A percentile compares a stretch with the other conserved stretches of the same genome.
These are phyloP conservation scores for Phytophthora podocarpi DNA, from an alignment of 352 stramenopile species.

Conservation along the genomic window DNA sequence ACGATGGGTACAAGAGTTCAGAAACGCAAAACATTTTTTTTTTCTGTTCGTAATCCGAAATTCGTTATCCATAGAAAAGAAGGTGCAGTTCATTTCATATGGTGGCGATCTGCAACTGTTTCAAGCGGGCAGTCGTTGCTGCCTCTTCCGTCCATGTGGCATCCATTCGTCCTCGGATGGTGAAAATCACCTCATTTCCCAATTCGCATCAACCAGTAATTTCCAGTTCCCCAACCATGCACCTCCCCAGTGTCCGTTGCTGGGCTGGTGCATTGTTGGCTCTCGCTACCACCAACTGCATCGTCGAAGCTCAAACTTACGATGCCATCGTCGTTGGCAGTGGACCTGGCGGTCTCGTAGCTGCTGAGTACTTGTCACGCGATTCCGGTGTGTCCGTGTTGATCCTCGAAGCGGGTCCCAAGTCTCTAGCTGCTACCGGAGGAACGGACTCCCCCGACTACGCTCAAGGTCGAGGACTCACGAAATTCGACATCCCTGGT, in stretches of 20 bases:
- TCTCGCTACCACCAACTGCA: not conserved
- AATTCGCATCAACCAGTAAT: not conserved
- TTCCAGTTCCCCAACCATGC: constrained; percentile 13
- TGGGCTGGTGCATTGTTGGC: constrained; percentile 16
- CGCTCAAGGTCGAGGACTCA: constrained; percentile 40
- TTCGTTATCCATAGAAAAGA: constrained; percentile 2
- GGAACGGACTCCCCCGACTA: constrained; percentile 56
- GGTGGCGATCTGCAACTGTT: constrained; percentile 7
- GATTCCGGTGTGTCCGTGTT: constrained; percentile 57
- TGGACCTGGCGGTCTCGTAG: constrained; percentile 60
- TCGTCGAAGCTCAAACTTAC: constrained; percentile 39
- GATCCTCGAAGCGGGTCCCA: constrained; percentile 58
- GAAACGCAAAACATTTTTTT: constrained; percentile 16
- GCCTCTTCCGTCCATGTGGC: constrained; percentile 6
- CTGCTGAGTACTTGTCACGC: constrained; percentile 60
- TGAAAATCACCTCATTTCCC: constrained; percentile 12
- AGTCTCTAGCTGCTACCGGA: constrained; percentile 47
- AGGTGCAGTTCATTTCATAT: constrained; percentile 1
- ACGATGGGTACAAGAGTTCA: constrained; percentile 15
- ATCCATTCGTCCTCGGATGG: not conserved
- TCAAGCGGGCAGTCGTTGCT: not conserved
- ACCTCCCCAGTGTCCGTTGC: not conserved
- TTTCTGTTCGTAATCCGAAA: no score
- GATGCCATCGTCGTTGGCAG: constrained; percentile 64
- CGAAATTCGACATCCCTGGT: constrained; percentile 75